Conservation (phyloP, 2,329 filamentous ascomycete genomes). For the Camptophora hylomeconis region DNA sequence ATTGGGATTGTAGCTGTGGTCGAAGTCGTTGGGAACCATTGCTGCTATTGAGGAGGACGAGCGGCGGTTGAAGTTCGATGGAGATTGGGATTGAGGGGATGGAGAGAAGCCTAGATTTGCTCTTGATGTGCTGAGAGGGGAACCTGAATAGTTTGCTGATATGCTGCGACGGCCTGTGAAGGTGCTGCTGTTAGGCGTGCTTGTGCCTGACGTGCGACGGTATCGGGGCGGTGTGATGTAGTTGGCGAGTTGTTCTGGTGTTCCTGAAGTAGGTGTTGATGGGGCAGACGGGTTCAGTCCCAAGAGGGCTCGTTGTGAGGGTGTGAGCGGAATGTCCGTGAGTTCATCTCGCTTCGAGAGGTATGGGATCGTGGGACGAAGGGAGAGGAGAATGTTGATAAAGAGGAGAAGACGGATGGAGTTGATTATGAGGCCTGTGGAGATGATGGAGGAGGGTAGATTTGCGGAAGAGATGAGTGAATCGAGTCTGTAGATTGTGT, state of each 20-base stretch:
- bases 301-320: constrained; percentile 73
- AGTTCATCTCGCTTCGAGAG: constrained; percentile 62
- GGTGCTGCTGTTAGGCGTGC: constrained; percentile 1
- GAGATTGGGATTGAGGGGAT: constrained; percentile 24
- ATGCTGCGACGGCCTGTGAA: constrained; percentile 36
- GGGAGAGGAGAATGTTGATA: constrained; percentile 57
- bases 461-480: too few relatives aligned
- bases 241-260: constrained; percentile 31
- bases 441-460: constrained; percentile 15
- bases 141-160: constrained; percentile 15
- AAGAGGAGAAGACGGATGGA: constrained; percentile 49
- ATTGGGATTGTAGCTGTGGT: constrained; percentile 5
- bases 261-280: constrained; percentile 47
- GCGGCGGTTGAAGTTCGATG: constrained; percentile 24
- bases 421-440: constrained; percentile 39
- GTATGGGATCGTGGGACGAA: constrained; percentile 47
- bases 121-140: constrained; percentile 13
- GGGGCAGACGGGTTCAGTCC: constrained; percentile 61
- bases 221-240: constrained; percentile 84
- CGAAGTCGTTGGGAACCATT: constrained; percentile 53
- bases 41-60: constrained; percentile 44
- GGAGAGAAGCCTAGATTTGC: constrained; percentile 10
- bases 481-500: too few relatives aligned
- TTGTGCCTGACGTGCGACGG: constrained; percentile 44
- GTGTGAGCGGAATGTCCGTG: constrained; percentile 78